Base-by-base conservation (phyloP, 73 alveolate genomes). In the Paramecium primaurelia region DNA sequence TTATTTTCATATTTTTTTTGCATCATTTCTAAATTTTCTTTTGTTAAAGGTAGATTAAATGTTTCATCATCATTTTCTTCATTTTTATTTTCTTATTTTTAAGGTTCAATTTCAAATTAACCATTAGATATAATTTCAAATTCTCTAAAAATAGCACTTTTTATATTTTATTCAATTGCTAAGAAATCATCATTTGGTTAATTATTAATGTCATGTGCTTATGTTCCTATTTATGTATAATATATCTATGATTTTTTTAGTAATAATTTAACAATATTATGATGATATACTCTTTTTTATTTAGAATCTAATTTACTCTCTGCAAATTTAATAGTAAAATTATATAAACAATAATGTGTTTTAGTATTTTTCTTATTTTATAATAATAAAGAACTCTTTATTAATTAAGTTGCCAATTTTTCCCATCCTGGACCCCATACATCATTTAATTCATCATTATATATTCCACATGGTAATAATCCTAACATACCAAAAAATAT, bases 141-240 rank as follows among this genome's bases (percentile, higher is more conserved):
- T 80, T 80, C 91, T 80, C 91, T 80, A 47, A 80, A 80, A n/a
- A 80, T 26, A 26, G 91, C 91, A 80, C 77, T 80, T n/a, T 80
- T 80, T 25, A 80, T 80, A 80, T 80, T 80, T 26, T 80, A 49
- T 49, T 80, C 91, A 45, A 80, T 80, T 16, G 71, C 47, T 47
- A 49, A 28, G 26, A 80, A 80, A 14, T 80, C 91, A 3, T 80
- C 91, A 26, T 20, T 47, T 25, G 71, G 91, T 64, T 80, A n/a
- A 36, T 32, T 37, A 37, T 73, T 64, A 4, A 42, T 40, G 18
- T 80, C 91, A 32, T 44, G 64, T 4, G 75, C 58, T 80, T 80
- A 22, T 4, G 91, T 80, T 9, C 91, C 91, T n/a, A 80, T 80
- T 44, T 32, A 12, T 6, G 30, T 49, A 44, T 80, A 80, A 47